Evolutionary conservation across 495 filamentous ascomycete species (phyloP), one percentile per base, ranked within the genome.

Genomic region (Niebla homalea): DNA sequence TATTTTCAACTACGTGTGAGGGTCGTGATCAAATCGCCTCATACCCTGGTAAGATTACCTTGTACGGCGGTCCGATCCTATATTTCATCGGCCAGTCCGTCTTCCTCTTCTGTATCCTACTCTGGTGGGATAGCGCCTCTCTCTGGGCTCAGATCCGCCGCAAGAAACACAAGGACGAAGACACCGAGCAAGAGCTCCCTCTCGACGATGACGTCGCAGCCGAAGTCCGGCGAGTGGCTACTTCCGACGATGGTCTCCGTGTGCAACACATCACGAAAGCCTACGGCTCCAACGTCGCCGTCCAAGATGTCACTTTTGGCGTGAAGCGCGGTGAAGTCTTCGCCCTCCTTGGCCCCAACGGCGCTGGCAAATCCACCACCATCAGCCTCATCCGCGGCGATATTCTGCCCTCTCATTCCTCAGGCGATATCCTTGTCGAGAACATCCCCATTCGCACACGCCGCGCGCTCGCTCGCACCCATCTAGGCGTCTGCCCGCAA

Each of bases 361-460:
- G 87, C 21, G 88, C 88, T 1, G 88, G 88, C 43, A 94, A 94
- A 59, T 83, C 78, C 4, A 92, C 86, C 4, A 90, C 82, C 6
- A 89, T 94, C 64, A 81, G 76, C 16, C 68, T 93, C 36, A 84
- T 94, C 62, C 76, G 88, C 50, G 88, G 87, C n/a, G 87, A 94
- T 56, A 71, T 89, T 46, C 74, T 76, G 26, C 85, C 87, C 0
- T 70, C 72, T 39, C 61, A 64, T 32, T 67, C 68, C 49, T 65
- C 67, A 29, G 81, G 83, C 48, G 81, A 88, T 46, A 76, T 94
- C 36, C 77, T 83, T 23, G 79, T 94, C 46, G 84, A 92, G 60
- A 70, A 83, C 54, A 72, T 78, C 23, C 80, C 79, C 20, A 77
- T 93, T 41, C 75, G 75, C 23, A 71, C 68, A 35, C 70, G 80